Base-by-base conservation (phyloP, 1,284 basidiomycete genomes). In the Naganishia cerealis region DNA sequence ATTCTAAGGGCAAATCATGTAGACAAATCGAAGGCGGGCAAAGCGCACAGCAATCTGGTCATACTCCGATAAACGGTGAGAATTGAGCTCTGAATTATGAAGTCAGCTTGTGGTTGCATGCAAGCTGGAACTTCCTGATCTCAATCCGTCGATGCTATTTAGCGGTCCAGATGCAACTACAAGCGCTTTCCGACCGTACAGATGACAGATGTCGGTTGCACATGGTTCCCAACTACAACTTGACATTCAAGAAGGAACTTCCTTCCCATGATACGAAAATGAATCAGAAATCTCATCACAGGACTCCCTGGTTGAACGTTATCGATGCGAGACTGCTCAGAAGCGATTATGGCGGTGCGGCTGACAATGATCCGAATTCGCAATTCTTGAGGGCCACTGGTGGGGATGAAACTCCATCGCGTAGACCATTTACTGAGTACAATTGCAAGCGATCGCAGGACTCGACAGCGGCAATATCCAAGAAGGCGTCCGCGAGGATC, bases 181-280 rank as follows among this genome's bases (percentile, higher is more conserved):
- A 13, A 50, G 7, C 40, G 16, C 40, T 42, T 13, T 12, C 40
- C 10, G 40, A 18, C 8, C 46, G 9, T 24, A 10, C 40, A 8
- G n/a, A 24, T 50, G 21, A n/a, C 12, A 21, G n/a, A 50, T 50
- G 24, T 50, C 46, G 7, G 12, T 40, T 62, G 24, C 46, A 21
- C 7, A 38, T 63, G 61, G 50, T 63, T 54, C 61, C 61, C 50
- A 63, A 63, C 29, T 0, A 54, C 7, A 54, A 18, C 3, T 52
- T 63, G 36, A 39, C 26, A 2, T 63, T 62, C 59, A n/a, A 33
- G 26, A 18, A 12, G 13, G 16, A 53, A 8, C 52, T 4, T 52
- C 13, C 9, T 50, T 24, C n/a, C n/a, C 16, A 42, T 18, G 12
- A 2, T 26, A 2, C 50, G 12, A 12, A 42, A 24, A 36, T 26